A percentile compares a stretch with the other conserved stretches of the same genome.
Evolutionary conservation across 2,329 filamentous ascomycete species (phyloP).

Genomic region (Rhynchosporium secalis): DNA sequence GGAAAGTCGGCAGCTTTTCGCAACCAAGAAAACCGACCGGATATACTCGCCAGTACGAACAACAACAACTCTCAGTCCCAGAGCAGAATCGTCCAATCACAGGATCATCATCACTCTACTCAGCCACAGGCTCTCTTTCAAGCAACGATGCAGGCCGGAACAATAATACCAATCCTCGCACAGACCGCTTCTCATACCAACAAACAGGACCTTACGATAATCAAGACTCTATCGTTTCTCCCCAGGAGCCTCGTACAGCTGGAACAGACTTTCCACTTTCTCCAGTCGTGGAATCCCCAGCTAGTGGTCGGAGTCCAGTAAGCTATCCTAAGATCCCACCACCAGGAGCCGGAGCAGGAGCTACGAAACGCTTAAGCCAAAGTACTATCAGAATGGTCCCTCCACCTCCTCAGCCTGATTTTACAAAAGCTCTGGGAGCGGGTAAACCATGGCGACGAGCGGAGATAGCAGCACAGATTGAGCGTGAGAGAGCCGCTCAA

Average conservation of each 20-base stretch:
- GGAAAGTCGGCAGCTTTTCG: conserved; percentile 31
- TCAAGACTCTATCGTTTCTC: conserved; percentile 17
- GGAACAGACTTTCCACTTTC: conserved; percentile 29
- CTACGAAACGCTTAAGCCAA: conserved; percentile 19
- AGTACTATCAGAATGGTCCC: conserved; percentile 25
- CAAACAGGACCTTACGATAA: conserved; percentile 34
- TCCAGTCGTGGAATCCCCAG: conserved; percentile 37
- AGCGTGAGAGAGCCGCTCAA: conserved; percentile 18
- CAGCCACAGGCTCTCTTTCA: conserved; percentile 19
- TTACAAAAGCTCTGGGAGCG: conserved; percentile 19
- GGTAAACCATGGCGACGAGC: conserved; percentile 32
- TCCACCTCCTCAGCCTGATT: conserved; percentile 24
- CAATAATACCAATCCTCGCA: conserved; percentile 2
- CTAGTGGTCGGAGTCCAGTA: conserved; percentile 34
- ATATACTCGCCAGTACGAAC: conserved; percentile 20
- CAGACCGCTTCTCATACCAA: conserved; percentile 22
- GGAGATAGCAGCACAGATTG: conserved; percentile 31
- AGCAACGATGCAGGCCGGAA: conserved; percentile 15
- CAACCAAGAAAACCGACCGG: conserved; percentile 29
- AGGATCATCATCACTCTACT: conserved; percentile 25
- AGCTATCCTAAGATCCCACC: conserved; percentile 36
- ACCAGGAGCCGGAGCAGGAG: conserved; percentile 6
- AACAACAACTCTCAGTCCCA: conserved; percentile 23
- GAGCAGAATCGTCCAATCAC: conserved; percentile 18
- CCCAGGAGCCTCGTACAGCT: conserved; percentile 16